Conservation (phyloP, 2,329 filamentous ascomycete genomes). For the Fusarium sp. region DNA sequence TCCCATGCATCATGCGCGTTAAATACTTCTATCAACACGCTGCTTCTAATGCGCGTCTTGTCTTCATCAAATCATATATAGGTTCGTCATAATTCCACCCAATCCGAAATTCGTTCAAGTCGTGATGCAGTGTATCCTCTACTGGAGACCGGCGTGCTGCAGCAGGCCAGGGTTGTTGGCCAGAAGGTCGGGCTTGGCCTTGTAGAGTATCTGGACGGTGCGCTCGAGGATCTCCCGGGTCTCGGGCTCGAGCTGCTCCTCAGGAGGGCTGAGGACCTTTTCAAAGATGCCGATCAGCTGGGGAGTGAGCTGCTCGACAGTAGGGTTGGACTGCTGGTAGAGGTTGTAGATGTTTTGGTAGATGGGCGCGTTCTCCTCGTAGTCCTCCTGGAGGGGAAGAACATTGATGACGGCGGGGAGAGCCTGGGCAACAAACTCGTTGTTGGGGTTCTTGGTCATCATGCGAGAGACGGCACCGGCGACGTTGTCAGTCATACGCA, state of each 20-base stretch:
- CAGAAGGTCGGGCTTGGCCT: slow-evolving; percentile 48
- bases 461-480: slow-evolving; percentile 91
- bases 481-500: slow-evolving; percentile 90
- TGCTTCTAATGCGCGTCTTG: slow-evolving; percentile 21
- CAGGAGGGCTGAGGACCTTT: slow-evolving; percentile 74
- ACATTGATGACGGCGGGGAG: slow-evolving; percentile 81
- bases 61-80: slow-evolving; percentile 43
- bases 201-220: slow-evolving; percentile 63
- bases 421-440: slow-evolving; percentile 81
- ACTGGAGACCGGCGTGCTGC: slow-evolving; percentile 46
- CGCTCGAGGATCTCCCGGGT: slow-evolving; percentile 72
- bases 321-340: slow-evolving; percentile 75
- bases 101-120: slow-evolving; percentile 28
- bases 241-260: slow-evolving; percentile 78
- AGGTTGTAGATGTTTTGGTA: slow-evolving; percentile 90
- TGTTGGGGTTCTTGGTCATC: slow-evolving; percentile 88
- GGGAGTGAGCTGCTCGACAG: slow-evolving; percentile 74
- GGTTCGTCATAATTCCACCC: slow-evolving; percentile 27
- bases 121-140: slow-evolving; percentile 27
- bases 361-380: slow-evolving; percentile 93
- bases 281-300: slow-evolving; percentile 76
- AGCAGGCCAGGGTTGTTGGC: slow-evolving; percentile 47
- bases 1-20: slow-evolving; percentile 11
- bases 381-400: slow-evolving; percentile 91
- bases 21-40: slow-evolving; percentile 22